Base-by-base conservation (phyloP, 768 basidiomycete species). In the Tulasnella sp. region DNA sequence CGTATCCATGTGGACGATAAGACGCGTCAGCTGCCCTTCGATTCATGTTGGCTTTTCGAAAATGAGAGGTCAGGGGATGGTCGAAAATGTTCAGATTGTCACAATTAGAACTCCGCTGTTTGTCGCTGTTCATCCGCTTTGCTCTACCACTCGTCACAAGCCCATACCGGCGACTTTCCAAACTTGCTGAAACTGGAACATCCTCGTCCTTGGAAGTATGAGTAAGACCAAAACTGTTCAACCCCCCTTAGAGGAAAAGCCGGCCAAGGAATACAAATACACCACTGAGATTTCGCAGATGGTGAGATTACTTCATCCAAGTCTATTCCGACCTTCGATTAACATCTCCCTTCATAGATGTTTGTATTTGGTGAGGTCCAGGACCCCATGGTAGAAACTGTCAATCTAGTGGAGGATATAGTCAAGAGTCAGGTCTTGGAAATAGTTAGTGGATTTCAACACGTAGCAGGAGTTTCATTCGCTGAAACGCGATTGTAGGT, bases 341-440 rank as follows among this genome's bases (percentile, higher is more conserved):
- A 42, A 49, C 32, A 39, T 28, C 5, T 27, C 19, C 4, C 25
- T 25, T 28, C n/a, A 13, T 55, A 90, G 88, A 90, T 95, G 88
- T 95, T 93, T 61, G 92, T 95, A 37, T 93, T 95, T 64, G 90
- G 90, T 7, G 90, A 92, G 67, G 85, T 93, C 3, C 85, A 90
- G 62, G 89, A 93, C 53, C 88, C 91, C 1, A 76, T 80, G 48
- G 71, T 73, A 12, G 89, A 89, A 49, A 90, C 92, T 0, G 84
- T 91, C 12, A 86, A 86, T 60, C 75, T 91, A 28, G 86, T 98
- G n/a, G 91, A 96, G 64, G 91, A 98, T 61, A 88, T 93, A 45
- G 85, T 93, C 16, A 76, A 86, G 32, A 74, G 84, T 47, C 90
- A 96, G 57, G 73, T 98, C 39, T 84, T 91, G 49, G 90, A 95